These are phyloP conservation scores for Trichoderma lentiforme DNA, from an alignment of 2,329 filamentous ascomycete genomes.

Conservation along the genomic window DNA sequence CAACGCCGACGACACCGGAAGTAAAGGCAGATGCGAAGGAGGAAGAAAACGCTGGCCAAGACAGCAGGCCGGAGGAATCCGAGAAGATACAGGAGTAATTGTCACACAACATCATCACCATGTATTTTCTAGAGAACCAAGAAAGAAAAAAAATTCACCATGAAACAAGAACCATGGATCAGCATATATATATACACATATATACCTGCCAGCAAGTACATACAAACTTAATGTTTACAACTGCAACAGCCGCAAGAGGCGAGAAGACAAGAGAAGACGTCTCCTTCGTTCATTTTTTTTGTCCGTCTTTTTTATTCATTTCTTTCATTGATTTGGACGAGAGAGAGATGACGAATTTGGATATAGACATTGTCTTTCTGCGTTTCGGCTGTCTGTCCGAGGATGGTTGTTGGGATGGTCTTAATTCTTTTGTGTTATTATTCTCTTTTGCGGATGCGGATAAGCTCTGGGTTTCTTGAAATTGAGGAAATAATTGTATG, in stretches of 20 bases:
- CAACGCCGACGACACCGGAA: background rate
- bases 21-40: background rate
- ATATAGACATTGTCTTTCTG: background rate
- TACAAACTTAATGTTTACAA: constrained; percentile 40
- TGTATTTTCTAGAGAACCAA: constrained; percentile 21
- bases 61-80: constrained; percentile 17
- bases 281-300: background rate
- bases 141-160: constrained; percentile 23
- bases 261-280: background rate
- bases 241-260: constrained; percentile 21
- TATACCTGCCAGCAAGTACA: constrained; percentile 21
- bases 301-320: background rate
- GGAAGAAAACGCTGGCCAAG: constrained; percentile 20
- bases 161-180: constrained; percentile 13
- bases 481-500: background rate
- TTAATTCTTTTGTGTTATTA: background rate
- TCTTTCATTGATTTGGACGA: background rate
- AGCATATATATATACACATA: constrained; percentile 23
- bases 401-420: background rate
- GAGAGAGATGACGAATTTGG: background rate
- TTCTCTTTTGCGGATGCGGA: background rate
- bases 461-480: background rate
- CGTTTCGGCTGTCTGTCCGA: background rate
- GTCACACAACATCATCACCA: background rate
- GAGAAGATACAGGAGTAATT: constrained; percentile 15